phyloP scores from a whole-genome alignment of 768 basidiomycete species.

The Thelephora ganbajun region DNA sequence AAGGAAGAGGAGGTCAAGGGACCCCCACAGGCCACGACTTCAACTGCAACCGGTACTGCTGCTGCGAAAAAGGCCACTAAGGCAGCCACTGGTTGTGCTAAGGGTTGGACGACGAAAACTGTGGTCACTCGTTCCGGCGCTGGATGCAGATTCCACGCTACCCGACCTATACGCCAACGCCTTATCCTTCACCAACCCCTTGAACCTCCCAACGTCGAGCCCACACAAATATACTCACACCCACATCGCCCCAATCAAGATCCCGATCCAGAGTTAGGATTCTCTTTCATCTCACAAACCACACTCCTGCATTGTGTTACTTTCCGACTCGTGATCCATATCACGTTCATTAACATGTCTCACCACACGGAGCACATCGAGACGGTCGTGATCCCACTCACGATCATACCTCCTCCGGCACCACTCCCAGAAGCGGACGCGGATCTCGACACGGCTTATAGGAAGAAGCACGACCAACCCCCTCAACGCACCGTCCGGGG shows the following conservation, averaged over 20 bases:
- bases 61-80: constrained; percentile 4
- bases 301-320: constrained; percentile 75
- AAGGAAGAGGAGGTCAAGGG: constrained; percentile 23
- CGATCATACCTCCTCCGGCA: constrained; percentile 60
- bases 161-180: constrained; percentile 57
- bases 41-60: not conserved
- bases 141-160: constrained; percentile 78
- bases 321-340: constrained; percentile 59
- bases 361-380: constrained; percentile 55
- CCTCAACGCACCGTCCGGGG: constrained; percentile 55
- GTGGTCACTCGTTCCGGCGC: constrained; percentile 80
- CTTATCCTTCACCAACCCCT: constrained; percentile 65
- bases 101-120: not conserved
- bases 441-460: constrained; percentile 61
- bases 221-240: constrained; percentile 34
- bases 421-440: constrained; percentile 70
- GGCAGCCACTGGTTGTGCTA: not conserved
- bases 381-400: constrained; percentile 53
- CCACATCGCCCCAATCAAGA: constrained; percentile 28
- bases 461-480: constrained; percentile 79
- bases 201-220: constrained; percentile 6
- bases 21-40: not conserved
- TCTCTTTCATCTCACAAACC: constrained; percentile 63
- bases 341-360: constrained; percentile 65
- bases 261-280: constrained; percentile 46